These are phyloP conservation scores for Ophiostoma sp. DNA, from an alignment of 2,329 filamentous ascomycete genomes.

Conservation along the genomic window DNA sequence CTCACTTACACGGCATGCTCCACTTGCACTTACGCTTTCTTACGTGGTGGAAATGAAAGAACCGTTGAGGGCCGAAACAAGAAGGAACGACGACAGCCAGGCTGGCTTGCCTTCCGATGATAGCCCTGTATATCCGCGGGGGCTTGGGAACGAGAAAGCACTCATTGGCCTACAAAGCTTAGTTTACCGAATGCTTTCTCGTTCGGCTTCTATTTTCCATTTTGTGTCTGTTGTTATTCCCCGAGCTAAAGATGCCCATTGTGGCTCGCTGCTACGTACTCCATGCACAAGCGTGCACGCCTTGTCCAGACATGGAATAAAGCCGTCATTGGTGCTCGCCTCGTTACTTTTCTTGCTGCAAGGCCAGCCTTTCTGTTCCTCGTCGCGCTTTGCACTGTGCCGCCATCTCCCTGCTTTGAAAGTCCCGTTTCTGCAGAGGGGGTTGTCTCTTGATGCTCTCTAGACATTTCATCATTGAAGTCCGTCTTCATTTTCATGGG, in stretches of 20 bases:
- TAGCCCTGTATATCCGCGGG: not conserved
- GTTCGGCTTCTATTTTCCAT: constrained; percentile 2
- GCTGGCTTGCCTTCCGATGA: not conserved
- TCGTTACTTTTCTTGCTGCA: not conserved
- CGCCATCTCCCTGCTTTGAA: too few species aligned
- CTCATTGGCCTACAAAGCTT: not conserved
- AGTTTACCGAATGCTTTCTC: not conserved
- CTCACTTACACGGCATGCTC: constrained; percentile 12
- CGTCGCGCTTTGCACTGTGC: not conserved
- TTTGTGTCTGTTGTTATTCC: not conserved
- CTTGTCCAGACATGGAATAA: constrained; percentile 3
- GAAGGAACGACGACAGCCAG: too few species aligned
- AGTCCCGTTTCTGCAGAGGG: too few species aligned
- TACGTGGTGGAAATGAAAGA: not conserved
- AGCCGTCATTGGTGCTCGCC: not conserved
- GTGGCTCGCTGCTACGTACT: not conserved
- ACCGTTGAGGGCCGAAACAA: not conserved
- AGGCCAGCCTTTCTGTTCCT: not conserved
- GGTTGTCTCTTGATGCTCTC: too few species aligned
- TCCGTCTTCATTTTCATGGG: too few species aligned
- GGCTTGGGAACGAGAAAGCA: not conserved
- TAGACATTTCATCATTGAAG: too few species aligned
- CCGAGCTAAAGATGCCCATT: not conserved
- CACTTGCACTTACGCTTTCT: not conserved
- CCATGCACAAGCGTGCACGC: constrained; percentile 1